A percentile compares a stretch with the other conserved stretches of the same genome.
phyloP scores from a whole-genome alignment of 768 basidiomycete species.

The Tylopilus subfusipes region DNA sequence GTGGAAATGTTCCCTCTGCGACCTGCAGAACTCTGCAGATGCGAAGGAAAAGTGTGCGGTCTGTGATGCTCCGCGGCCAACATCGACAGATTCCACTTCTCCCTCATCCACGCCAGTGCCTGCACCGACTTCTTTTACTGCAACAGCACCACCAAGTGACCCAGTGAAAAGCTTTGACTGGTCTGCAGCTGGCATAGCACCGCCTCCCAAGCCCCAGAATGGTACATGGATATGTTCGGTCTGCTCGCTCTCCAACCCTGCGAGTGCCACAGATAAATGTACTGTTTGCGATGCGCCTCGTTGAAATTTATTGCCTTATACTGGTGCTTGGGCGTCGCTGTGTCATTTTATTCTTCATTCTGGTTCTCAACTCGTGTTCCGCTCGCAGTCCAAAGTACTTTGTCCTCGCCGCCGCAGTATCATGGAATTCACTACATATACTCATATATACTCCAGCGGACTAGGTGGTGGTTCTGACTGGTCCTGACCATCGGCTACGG shows the following conservation, averaged over 20 bases:
- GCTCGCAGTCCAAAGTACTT: neutral
- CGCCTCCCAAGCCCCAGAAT: constrained; percentile 20
- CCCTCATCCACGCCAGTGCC: constrained; percentile 1
- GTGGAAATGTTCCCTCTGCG: constrained; percentile 63
- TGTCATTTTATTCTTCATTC: constrained; percentile 15
- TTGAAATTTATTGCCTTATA: constrained; percentile 19
- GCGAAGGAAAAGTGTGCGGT: constrained; percentile 43
- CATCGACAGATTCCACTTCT: constrained; percentile 15
- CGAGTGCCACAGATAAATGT: constrained; percentile 45
- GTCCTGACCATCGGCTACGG: no score
- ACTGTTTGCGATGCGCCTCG: constrained; percentile 46
- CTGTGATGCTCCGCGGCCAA: constrained; percentile 39
- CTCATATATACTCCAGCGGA: constrained; percentile 4
- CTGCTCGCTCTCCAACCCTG: constrained; percentile 45
- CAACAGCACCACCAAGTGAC: constrained; percentile 1
- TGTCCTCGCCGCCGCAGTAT: neutral
- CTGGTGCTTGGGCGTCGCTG: constrained; percentile 1
- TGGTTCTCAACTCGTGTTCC: neutral
- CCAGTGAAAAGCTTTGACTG: constrained; percentile 34
- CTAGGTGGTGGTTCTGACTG: no score
- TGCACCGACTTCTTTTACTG: neutral
- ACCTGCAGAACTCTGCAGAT: constrained; percentile 35
- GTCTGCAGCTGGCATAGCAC: constrained; percentile 36
- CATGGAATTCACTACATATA: constrained; percentile 4
- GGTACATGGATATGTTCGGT: constrained; percentile 39